Base-by-base conservation (phyloP, 2,329 filamentous ascomycete species). In the Diplodia intermedia region DNA sequence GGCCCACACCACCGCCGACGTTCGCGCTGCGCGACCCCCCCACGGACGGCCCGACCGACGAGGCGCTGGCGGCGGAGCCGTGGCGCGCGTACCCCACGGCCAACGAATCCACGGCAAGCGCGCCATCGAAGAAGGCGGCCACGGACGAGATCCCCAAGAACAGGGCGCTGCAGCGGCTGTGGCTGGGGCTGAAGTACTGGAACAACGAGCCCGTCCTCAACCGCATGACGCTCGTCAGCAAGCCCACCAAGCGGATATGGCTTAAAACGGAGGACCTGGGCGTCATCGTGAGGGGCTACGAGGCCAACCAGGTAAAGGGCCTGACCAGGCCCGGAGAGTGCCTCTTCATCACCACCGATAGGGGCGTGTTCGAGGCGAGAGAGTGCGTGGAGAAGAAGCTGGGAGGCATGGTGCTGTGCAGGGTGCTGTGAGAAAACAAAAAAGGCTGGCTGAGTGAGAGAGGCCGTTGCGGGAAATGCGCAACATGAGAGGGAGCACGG, bases 171-270 rank as follows among this genome's bases (percentile, higher is more conserved):
- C 86, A 92, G 76, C 86, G 94, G 69, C 82, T 97, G 72, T 97
- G 94, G 94, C 81, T 97, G 14, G 93, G 93, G 1, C 82, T 97
- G 75, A 97, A 97, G 82, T 97, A 97, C 86, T 92, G 88, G 87
- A 89, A 93, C 72, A 91, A 91, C 76, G 85, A 89, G 79, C 92
- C 94, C 6, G 93, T 97, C 26, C 81, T 97, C 72, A 84, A 83
- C 70, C 85, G 87, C 71, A 85, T 94, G 74, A 79, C 80, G 60
- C 78, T 90, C 75, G 83, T 97, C 69, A 90, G 87, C 75, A 94
- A 90, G 79, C 91, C 93, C 11, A 94, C 87, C 74, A 86, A 92
- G 71, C 80, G 88, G 73, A 86, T 96, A 77, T 90, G 86, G 73
- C 83, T 92, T 70, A 84, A 88, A 62, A 84, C 90, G 29, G 70